Conservation (phyloP, 1,284 basidiomycete species). For the Ceratobasidium theobromae region DNA sequence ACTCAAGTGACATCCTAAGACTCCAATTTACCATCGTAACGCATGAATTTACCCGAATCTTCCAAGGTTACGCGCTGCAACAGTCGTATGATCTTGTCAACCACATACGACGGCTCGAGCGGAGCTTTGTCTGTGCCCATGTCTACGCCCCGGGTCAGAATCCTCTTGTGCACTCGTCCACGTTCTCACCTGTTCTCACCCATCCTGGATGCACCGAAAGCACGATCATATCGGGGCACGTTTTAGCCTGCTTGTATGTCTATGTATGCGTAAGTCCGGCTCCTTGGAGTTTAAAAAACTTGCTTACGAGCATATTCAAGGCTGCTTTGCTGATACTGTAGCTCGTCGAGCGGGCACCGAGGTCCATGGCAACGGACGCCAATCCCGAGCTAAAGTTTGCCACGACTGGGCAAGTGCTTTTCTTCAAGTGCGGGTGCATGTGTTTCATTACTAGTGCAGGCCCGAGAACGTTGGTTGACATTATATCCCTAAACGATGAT, state of each 20-base stretch:
- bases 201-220: conserved; percentile 38
- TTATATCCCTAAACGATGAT: conserved; percentile 21
- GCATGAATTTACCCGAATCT: conserved; percentile 19
- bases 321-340: conserved; percentile 39
- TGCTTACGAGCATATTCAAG: conserved; percentile 39
- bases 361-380: conserved; percentile 42
- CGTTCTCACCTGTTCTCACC: conserved; percentile 38
- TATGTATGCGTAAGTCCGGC: not conserved
- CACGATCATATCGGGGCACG: conserved; percentile 37
- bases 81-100: not conserved
- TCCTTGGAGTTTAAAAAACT: not conserved
- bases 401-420: conserved; percentile 43
- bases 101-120: conserved; percentile 7
- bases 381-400: conserved; percentile 44
- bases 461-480: conserved; percentile 43
- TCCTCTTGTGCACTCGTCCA: not conserved
- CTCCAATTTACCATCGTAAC: conserved; percentile 9
- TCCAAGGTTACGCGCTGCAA: conserved; percentile 1
- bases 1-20: not conserved
- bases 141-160: not conserved
- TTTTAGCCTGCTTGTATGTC: conserved; percentile 39
- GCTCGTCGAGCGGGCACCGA: conserved; percentile 34
- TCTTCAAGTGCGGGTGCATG: conserved; percentile 43
- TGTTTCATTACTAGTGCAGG: conserved; percentile 43
- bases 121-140: conserved; percentile 15